Percentiles rank a stretch among this genome's conserved stretches.
Conservation (phyloP, 352 stramenopile genomes). For the Pythium plurisporium region DNA sequence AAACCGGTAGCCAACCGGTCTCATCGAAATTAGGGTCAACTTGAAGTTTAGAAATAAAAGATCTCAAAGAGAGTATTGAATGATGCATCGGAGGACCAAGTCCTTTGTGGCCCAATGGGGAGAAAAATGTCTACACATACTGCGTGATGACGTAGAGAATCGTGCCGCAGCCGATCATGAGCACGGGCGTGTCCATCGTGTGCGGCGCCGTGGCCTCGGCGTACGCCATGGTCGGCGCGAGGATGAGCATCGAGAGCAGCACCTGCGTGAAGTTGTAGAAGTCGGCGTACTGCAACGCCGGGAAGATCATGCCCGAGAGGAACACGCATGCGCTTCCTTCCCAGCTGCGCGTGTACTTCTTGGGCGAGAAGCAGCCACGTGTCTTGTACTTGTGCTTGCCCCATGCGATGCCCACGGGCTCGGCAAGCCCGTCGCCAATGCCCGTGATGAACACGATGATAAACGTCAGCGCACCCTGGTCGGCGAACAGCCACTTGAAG, state of each 20-base stretch:
- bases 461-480: slow-evolving; percentile 30
- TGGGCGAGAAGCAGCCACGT: slow-evolving; percentile 69
- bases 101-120: neutral
- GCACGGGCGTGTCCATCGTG: slow-evolving; percentile 81
- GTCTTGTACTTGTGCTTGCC: slow-evolving; percentile 85
- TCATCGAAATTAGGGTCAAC: too few species aligned
- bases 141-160: slow-evolving; percentile 79
- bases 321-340: slow-evolving; percentile 77
- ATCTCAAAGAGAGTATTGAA: too few species aligned
- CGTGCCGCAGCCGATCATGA: slow-evolving; percentile 73
- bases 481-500: slow-evolving; percentile 79
- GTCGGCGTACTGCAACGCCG: slow-evolving; percentile 65
- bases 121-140: slow-evolving; percentile 32
- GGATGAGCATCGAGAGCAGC: slow-evolving; percentile 67
- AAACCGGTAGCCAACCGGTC: too few species aligned
- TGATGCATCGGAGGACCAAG: neutral
- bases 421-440: slow-evolving; percentile 72
- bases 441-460: slow-evolving; percentile 67
- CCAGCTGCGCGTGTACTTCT: slow-evolving; percentile 77
- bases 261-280: slow-evolving; percentile 80
- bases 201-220: slow-evolving; percentile 76
- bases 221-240: slow-evolving; percentile 80
- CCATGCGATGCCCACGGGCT: slow-evolving; percentile 74
- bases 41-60: too few species aligned
- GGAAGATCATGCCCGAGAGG: slow-evolving; percentile 71